Base-by-base conservation (phyloP, 345 rosid genomes). In the Boechera retrofracta region DNA sequence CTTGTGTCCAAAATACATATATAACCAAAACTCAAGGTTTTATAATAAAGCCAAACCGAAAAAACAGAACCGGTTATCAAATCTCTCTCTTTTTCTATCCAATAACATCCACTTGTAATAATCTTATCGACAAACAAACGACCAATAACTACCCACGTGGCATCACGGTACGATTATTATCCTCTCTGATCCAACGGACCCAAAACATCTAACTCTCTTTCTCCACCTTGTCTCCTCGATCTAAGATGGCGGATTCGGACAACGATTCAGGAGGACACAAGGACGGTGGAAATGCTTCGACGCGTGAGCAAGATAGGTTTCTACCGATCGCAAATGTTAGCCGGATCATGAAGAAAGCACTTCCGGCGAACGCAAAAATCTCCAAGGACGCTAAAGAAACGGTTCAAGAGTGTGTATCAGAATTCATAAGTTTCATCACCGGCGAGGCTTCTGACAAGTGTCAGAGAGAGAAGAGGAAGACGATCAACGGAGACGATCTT, bases 371-470 rank as follows among this genome's bases (percentile, higher is more conserved):
- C 83, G 94, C 91, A 1, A 89, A 89, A 79, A 89, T 89, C 75
- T 89, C 91, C 0, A 89, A 89, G 57, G 94, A 87, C 82, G 94
- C 94, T 0, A 89, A 89, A 65, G 94, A 89, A 79, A 89, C 94
- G 3, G 94, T 89, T 3, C 89, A 89, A 55, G 94, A 89, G 85
- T 89, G 94, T 69, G 91, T 89, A 24, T 89, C 91, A 48, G 91
- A 89, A 82, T 89, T 89, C 81, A 89, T 89, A 63, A 89, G 91
- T 62, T 89, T 89, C 80, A 82, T 89, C 62, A 89, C 94, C 31
- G 94, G 94, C 0, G 91, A 87, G 55, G 94, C 94, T 0, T 89
- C 89, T 16, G 94, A 89, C 66, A 89, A 89, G 89, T 89, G 94
- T 41, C 88, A 87, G 63, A 77, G 91, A 0, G 93, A 87, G 77